Percentiles rank a stretch among this genome's conserved stretches.
phyloP scores from a whole-genome alignment of 83 land plant genomes.

The Thuja plicata region DNA sequence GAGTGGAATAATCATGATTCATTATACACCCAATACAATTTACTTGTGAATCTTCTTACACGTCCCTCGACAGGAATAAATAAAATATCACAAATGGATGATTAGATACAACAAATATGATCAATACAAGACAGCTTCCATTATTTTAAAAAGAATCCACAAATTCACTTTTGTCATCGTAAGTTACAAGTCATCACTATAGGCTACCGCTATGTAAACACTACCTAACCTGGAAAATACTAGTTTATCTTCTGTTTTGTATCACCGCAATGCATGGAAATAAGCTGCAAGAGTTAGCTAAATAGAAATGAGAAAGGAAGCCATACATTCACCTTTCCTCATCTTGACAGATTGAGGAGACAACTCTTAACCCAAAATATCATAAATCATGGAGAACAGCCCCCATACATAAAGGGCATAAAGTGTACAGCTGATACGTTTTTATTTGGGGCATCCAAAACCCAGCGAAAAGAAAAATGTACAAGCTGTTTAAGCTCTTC shows the following conservation, averaged over 20 bases:
- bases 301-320: neutral
- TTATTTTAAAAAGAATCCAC: neutral
- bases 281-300: neutral
- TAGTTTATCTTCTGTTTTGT: neutral
- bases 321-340: neutral
- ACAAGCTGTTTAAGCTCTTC: too few species aligned
- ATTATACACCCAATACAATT: neutral
- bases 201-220: neutral
- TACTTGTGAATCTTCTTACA: neutral
- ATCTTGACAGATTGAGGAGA: neutral
- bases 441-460: too few species aligned
- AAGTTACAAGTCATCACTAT: neutral
- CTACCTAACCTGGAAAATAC: neutral
- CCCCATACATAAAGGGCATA: neutral
- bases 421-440: too few species aligned
- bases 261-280: neutral
- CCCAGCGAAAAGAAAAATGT: too few species aligned
- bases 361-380: neutral
- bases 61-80: neutral
- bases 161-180: neutral
- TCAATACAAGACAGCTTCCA: neutral
- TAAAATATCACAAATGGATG: neutral
- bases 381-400: neutral
- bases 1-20: neutral
- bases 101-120: neutral